phyloP scores from a whole-genome alignment of 441 rosid genomes.

The Adansonia gregorii region DNA sequence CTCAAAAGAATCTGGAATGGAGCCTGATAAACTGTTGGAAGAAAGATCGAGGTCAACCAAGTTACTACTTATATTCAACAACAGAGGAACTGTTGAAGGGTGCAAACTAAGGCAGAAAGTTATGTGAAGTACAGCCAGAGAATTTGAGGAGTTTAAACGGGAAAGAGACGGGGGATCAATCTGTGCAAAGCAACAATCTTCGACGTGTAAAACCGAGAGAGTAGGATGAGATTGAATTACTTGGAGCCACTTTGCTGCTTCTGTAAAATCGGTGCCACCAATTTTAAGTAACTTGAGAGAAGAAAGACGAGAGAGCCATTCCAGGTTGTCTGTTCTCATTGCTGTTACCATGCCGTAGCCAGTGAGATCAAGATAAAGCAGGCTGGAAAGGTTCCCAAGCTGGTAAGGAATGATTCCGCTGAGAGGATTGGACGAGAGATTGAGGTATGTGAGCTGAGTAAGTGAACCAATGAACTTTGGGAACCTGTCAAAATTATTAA shows the following conservation, averaged over 20 bases:
- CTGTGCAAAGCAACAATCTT: not conserved
- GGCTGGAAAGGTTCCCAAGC: not conserved
- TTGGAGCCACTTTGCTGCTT: conserved; percentile 12
- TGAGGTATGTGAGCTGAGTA: conserved; percentile 7
- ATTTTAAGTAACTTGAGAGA: not conserved
- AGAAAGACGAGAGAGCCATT: conserved; percentile 13
- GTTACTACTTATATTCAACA: conserved; percentile 2
- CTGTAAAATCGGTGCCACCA: not conserved
- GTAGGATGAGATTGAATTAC: conserved; percentile 18
- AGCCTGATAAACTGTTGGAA: not conserved
- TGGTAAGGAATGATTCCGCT: not conserved
- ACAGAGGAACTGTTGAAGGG: not conserved
- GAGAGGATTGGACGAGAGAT: not conserved
- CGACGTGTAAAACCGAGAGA: not conserved
- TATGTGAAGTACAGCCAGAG: not conserved
- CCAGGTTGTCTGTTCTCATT: not conserved
- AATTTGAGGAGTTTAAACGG: not conserved
- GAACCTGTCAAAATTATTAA: not conserved
- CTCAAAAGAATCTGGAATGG: conserved; percentile 4
- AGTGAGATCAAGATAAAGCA: not conserved
- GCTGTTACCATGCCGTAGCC: too few relatives aligned
- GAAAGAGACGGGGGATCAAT: conserved; percentile 7
- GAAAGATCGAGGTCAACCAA: not conserved
- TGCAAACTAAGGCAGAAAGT: too few relatives aligned
- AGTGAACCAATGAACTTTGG: conserved; percentile 8